Conservation (phyloP, 768 basidiomycete genomes). For the Tremella yokohamensis region DNA sequence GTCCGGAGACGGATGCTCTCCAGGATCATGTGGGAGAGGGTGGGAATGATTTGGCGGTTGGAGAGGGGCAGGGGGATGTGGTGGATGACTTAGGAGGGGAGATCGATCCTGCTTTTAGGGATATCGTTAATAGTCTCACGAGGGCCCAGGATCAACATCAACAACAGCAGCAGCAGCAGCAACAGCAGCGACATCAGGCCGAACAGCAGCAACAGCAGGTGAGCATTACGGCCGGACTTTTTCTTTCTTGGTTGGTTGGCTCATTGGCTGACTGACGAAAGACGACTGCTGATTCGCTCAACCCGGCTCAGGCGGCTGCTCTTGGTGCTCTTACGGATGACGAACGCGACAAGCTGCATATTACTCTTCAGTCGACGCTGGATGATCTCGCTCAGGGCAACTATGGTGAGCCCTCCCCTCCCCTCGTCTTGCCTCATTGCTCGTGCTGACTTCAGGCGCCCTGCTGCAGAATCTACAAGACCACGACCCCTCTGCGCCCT, state of each 20-base stretch:
- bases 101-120: constrained; percentile 43
- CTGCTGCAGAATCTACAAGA: background rate
- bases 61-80: background rate
- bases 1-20: background rate
- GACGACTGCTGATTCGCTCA: background rate
- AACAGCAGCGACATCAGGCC: background rate
- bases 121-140: constrained; percentile 44
- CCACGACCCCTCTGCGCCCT: background rate
- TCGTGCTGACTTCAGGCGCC: background rate
- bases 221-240: constrained; percentile 3
- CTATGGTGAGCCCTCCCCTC: constrained; percentile 12
- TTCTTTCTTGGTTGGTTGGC: background rate
- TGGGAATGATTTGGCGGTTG: too few species aligned
- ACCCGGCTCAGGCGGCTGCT: background rate
- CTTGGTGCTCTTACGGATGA: background rate
- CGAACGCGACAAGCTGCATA: constrained; percentile 28
- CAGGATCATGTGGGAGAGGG: background rate
- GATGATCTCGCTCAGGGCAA: constrained; percentile 27
- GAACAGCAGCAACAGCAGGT: constrained; percentile 30
- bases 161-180: background rate
- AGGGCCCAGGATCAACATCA: constrained; percentile 27
- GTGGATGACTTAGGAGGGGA: constrained; percentile 19
- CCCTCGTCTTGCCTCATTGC: background rate
- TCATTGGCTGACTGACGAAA: background rate
- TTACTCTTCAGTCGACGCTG: constrained; percentile 26